Conservation (phyloP, 331 rosid genomes). For the Cydonia oblonga region DNA sequence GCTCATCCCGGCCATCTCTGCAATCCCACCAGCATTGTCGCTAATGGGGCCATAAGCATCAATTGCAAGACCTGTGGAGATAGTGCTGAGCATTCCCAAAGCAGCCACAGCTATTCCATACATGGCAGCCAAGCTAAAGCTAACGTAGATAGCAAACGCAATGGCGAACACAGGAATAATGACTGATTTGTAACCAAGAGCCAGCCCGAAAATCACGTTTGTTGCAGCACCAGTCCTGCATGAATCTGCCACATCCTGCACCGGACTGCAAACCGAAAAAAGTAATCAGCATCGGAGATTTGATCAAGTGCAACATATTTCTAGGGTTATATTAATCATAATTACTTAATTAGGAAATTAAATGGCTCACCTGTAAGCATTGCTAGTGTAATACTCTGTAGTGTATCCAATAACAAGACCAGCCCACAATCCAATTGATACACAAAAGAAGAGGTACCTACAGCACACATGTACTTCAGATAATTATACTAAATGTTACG, state of each 20-base stretch:
- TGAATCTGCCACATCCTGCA: constrained; percentile 74
- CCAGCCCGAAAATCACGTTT: constrained; percentile 60
- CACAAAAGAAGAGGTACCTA: constrained; percentile 74
- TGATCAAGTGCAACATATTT: neutral
- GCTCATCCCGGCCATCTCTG: constrained; percentile 73
- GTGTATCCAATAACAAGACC: constrained; percentile 68
- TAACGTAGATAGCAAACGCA: constrained; percentile 54
- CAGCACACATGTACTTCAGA: neutral
- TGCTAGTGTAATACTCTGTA: constrained; percentile 69
- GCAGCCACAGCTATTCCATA: constrained; percentile 64
- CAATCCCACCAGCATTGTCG: constrained; percentile 68
- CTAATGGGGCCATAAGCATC: constrained; percentile 70
- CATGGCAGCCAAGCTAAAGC: constrained; percentile 71
- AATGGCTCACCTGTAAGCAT: constrained; percentile 50
- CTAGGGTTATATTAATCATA: neutral
- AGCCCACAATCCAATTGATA: constrained; percentile 61
- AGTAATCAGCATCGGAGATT: constrained; percentile 2
- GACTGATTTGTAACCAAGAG: constrained; percentile 61
- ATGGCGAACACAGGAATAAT: constrained; percentile 56
- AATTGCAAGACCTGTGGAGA: constrained; percentile 65
- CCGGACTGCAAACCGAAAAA: constrained; percentile 43
- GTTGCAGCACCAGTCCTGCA: constrained; percentile 70
- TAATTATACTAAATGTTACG: too few relatives aligned
- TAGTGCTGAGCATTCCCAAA: constrained; percentile 70
- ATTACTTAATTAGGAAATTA: neutral